Evolutionary conservation across 805 yeast genomes (phyloP).

Genomic region (Wickerhamomyces xylosicus): DNA sequence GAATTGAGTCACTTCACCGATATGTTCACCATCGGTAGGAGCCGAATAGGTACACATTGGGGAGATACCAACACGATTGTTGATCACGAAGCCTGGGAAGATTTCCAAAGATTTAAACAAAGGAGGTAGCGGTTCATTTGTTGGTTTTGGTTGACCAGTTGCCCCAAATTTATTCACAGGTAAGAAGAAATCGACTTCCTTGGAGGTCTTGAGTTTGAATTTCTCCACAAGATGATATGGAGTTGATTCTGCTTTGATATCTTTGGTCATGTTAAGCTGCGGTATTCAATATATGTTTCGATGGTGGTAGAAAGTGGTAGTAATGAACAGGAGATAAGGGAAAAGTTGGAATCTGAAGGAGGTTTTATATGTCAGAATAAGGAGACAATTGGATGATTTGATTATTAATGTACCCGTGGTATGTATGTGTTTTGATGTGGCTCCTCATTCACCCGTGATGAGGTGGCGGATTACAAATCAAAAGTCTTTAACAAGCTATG

Average conservation of each 20-base stretch:
- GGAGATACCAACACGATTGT: constrained; percentile 44
- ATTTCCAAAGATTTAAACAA: constrained; percentile 14
- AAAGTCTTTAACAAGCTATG: too few relatives aligned
- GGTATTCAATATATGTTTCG: too few relatives aligned
- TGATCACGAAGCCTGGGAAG: constrained; percentile 17
- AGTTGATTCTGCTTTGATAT: background rate
- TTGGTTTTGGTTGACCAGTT: constrained; percentile 1
- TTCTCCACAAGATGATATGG: constrained; percentile 1
- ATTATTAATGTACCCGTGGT: too few relatives aligned
- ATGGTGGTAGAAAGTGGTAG: too few relatives aligned
- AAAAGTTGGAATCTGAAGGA: too few relatives aligned
- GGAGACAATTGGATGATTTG: too few relatives aligned
- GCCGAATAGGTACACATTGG: constrained; percentile 49
- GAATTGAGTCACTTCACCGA: constrained; percentile 33
- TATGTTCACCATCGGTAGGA: constrained; percentile 11
- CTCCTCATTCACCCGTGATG: too few relatives aligned
- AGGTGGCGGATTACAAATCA: too few relatives aligned
- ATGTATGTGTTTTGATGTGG: too few relatives aligned
- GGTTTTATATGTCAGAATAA: too few relatives aligned
- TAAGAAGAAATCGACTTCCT: background rate
- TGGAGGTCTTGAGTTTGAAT: too few relatives aligned
- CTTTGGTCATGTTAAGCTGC: constrained; percentile 15
- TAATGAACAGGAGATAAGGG: too few relatives aligned
- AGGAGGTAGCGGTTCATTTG: constrained; percentile 19
- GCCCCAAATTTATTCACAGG: background rate